Conservation (phyloP, 257 asterid genomes). For the Voacanga thouarsii region DNA sequence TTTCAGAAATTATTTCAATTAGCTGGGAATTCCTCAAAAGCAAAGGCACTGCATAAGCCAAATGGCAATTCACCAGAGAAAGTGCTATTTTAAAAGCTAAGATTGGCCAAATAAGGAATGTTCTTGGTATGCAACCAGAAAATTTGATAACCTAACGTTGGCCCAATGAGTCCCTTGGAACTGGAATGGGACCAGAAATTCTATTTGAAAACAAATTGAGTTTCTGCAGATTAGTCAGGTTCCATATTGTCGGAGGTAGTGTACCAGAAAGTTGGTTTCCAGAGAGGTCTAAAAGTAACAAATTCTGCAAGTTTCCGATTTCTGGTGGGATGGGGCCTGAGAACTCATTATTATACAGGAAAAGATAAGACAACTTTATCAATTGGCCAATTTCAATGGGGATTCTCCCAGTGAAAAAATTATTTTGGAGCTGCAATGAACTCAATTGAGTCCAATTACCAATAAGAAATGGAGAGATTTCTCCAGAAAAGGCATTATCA, state of each 20-base stretch:
- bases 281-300: conserved; percentile 40
- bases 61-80: conserved; percentile 74
- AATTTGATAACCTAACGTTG: conserved; percentile 11
- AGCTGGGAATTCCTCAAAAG: conserved; percentile 45
- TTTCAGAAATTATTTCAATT: conserved; percentile 42
- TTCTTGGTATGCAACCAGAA: conserved; percentile 53
- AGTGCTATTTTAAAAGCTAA: conserved; percentile 51
- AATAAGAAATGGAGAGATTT: conserved; percentile 37
- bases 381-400: conserved; percentile 59
- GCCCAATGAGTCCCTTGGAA: no score
- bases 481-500: conserved; percentile 57
- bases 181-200: no score
- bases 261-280: conserved; percentile 52
- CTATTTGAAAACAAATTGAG: conserved; percentile 43
- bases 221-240: conserved; percentile 35
- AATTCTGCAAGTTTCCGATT: conserved; percentile 45
- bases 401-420: conserved; percentile 50
- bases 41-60: conserved; percentile 51
- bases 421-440: conserved; percentile 63
- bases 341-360: conserved; percentile 42
- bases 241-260: conserved; percentile 41
- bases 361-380: conserved; percentile 36
- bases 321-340: conserved; percentile 57
- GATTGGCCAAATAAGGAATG: conserved; percentile 35
- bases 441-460: conserved; percentile 51